Conservation (phyloP, 768 basidiomycete species). For the Leccinum aurantiacum region DNA sequence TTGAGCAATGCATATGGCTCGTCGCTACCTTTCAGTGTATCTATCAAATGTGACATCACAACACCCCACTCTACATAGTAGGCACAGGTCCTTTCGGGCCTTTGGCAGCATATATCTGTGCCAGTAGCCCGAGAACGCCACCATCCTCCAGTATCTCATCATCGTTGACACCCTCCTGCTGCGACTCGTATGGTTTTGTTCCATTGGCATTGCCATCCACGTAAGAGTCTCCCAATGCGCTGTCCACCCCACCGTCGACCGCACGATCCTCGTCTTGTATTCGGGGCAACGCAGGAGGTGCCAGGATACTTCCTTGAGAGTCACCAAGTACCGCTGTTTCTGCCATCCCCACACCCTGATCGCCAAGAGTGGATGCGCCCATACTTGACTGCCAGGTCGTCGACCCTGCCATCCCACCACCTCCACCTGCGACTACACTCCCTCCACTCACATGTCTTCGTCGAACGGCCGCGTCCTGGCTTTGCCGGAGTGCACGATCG, state of each 20-base stretch:
- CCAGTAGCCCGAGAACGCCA: conserved; percentile 81
- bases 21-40: background rate
- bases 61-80: conserved; percentile 36
- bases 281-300: conserved; percentile 10
- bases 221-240: conserved; percentile 66
- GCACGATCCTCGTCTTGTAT: conserved; percentile 49
- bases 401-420: conserved; percentile 49
- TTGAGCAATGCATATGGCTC: conserved; percentile 2
- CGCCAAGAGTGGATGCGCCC: conserved; percentile 44
- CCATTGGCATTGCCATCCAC: conserved; percentile 60
- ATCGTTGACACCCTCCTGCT: conserved; percentile 53
- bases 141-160: conserved; percentile 73
- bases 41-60: background rate
- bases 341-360: conserved; percentile 49
- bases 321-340: conserved; percentile 75
- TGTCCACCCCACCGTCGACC: conserved; percentile 56
- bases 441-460: conserved; percentile 38
- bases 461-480: conserved; percentile 51
- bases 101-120: conserved; percentile 77
- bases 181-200: conserved; percentile 36
- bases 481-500: conserved; percentile 71
- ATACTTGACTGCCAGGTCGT: conserved; percentile 44
- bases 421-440: conserved; percentile 39
- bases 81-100: conserved; percentile 46
- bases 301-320: conserved; percentile 58